phyloP scores from a whole-genome alignment of 2,329 filamentous ascomycete genomes.

The Sphaerostilbella broomeana region DNA sequence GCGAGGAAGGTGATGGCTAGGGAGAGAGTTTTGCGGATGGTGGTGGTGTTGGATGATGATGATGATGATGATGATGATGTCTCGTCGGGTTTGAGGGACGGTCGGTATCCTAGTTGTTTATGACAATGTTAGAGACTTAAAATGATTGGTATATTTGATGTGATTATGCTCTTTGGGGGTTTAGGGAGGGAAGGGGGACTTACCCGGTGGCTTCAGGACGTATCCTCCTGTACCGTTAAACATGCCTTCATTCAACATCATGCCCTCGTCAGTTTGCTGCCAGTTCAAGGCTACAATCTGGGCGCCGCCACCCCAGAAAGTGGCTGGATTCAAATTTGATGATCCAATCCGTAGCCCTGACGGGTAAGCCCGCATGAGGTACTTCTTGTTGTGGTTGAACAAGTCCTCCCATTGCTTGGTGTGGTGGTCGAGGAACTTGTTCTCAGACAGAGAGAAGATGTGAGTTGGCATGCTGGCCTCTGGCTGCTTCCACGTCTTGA shows the following conservation, averaged over 20 bases:
- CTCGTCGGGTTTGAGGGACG: constrained; percentile 17
- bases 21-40: constrained; percentile 54
- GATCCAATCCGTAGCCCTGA: constrained; percentile 75
- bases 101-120: constrained; percentile 25
- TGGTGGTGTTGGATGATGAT: constrained; percentile 24
- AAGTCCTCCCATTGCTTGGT: constrained; percentile 45
- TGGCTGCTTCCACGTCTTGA: constrained; percentile 69
- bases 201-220: constrained; percentile 73
- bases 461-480: constrained; percentile 59
- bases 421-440: constrained; percentile 55
- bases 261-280: constrained; percentile 84
- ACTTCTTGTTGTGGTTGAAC: constrained; percentile 75
- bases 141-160: not conserved
- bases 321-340: constrained; percentile 77
- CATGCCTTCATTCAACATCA: constrained; percentile 96
- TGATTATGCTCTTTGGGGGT: not conserved
- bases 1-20: constrained; percentile 69
- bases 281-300: constrained; percentile 92
- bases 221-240: constrained; percentile 79
- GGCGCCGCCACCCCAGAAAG: constrained; percentile 82
- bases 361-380: constrained; percentile 83
- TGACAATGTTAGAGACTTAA: not conserved
- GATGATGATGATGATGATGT: too few relatives aligned
- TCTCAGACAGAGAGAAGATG: constrained; percentile 63
- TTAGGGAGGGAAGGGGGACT: constrained; percentile 1